These are phyloP conservation scores for Acanthamoeba lenticulata DNA, from an alignment of 208 protist genomes.

Conservation along the genomic window DNA sequence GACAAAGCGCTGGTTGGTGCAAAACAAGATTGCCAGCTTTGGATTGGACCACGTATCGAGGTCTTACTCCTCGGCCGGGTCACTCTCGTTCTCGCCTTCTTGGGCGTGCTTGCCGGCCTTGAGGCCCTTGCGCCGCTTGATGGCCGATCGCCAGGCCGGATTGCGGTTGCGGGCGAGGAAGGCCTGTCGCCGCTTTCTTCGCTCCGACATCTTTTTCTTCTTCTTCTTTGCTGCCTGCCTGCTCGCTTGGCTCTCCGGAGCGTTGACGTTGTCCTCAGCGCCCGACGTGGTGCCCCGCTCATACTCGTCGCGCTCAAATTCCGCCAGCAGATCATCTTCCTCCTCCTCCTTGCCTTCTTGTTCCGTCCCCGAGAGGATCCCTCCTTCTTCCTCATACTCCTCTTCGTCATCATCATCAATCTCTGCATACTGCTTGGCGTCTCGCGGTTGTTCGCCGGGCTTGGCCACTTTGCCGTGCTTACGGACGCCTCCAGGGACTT, in stretches of 20 bases:
- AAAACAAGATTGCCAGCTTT: too few relatives aligned
- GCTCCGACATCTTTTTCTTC: constrained; percentile 10
- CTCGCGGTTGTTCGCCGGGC: not conserved
- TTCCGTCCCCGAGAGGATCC: too few relatives aligned
- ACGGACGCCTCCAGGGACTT: not conserved
- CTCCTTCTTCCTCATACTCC: not conserved
- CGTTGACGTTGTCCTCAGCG: not conserved
- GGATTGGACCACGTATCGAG: too few relatives aligned
- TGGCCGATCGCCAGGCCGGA: not conserved
- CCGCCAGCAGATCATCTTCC: not conserved
- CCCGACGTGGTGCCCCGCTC: too few relatives aligned
- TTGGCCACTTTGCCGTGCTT: constrained; percentile 37
- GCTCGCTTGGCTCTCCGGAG: not conserved
- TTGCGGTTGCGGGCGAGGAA: constrained; percentile 42
- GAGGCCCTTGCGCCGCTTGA: not conserved
- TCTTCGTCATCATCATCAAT: not conserved
- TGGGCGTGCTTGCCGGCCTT: not conserved
- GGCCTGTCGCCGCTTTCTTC: constrained; percentile 40
- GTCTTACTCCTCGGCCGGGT: too few relatives aligned
- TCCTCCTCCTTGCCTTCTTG: not conserved
- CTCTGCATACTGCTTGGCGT: not conserved
- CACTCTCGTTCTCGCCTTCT: too few relatives aligned
- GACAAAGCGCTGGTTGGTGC: too few relatives aligned
- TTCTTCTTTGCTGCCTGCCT: not conserved
- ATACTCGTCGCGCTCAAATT: not conserved